A percentile compares a stretch with the other conserved stretches of the same genome.
Evolutionary conservation across 129 eudicot species (phyloP).

Genomic region (Solidago caesia): DNA sequence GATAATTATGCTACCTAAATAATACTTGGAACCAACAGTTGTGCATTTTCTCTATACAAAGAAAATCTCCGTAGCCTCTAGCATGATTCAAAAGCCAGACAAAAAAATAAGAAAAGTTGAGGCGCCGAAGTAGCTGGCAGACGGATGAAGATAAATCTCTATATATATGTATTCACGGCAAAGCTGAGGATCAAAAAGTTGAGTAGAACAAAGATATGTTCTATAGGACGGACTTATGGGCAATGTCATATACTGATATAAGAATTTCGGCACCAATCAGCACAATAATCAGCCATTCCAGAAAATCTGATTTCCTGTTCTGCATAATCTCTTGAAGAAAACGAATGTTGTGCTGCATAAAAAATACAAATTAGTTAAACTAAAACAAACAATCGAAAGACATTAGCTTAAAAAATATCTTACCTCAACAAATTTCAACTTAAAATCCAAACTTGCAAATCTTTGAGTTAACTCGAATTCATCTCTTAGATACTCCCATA

Average conservation of each 20-base stretch:
- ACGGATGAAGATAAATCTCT: neutral
- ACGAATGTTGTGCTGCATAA: constrained; percentile 89
- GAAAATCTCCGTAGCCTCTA: neutral
- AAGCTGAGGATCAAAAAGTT: neutral
- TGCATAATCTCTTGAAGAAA: constrained; percentile 92
- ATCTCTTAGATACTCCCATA: constrained; percentile 94
- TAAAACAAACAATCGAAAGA: constrained; percentile 5
- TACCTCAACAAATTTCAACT: constrained; percentile 97
- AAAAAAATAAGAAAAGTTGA: neutral
- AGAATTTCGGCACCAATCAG: constrained; percentile 83
- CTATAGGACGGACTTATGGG: constrained; percentile 55
- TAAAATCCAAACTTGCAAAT: constrained; percentile 93
- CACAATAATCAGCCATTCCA: constrained; percentile 89
- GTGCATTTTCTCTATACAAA: neutral
- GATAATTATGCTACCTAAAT: neutral
- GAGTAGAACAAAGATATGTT: constrained; percentile 4
- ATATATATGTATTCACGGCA: neutral
- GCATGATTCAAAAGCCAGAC: neutral
- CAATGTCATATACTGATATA: constrained; percentile 86
- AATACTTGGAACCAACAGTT: neutral
- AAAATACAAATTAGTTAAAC: neutral
- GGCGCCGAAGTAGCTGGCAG: neutral
- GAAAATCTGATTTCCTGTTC: constrained; percentile 93
- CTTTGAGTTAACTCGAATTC: constrained; percentile 96
- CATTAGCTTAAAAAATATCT: neutral